These are phyloP conservation scores for Balamuthia mandrillaris DNA, from an alignment of 208 protist species.

Conservation along the genomic window DNA sequence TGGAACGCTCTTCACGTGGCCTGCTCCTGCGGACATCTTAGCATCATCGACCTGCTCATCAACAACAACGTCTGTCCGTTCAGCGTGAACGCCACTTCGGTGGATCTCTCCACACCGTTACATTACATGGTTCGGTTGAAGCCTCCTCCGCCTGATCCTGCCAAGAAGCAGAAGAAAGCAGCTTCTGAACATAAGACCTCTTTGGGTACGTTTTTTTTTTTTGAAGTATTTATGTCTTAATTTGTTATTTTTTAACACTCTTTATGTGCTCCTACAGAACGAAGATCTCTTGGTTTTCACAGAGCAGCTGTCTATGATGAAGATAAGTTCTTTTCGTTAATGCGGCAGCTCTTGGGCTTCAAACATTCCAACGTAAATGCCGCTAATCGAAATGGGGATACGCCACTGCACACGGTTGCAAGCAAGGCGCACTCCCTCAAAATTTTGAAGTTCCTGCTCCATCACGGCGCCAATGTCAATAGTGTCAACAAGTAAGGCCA, in stretches of 20 bases:
- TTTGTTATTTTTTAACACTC: too few species aligned
- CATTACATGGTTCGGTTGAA: neutral
- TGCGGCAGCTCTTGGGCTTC: too few species aligned
- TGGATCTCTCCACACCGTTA: neutral
- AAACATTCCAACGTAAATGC: neutral
- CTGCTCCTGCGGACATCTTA: neutral
- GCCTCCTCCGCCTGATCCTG: too few species aligned
- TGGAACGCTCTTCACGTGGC: slow-evolving; percentile 15
- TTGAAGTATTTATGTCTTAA: too few species aligned
- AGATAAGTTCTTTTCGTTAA: too few species aligned
- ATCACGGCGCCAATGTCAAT: slow-evolving; percentile 20
- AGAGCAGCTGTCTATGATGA: too few species aligned
- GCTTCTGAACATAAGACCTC: too few species aligned
- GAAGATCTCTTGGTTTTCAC: too few species aligned
- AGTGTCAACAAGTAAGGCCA: neutral
- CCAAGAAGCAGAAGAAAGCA: too few species aligned
- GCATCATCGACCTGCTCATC: slow-evolving; percentile 1
- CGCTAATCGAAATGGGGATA: slow-evolving; percentile 19
- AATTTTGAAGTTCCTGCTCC: neutral
- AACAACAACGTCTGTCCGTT: neutral
- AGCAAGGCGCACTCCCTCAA: neutral
- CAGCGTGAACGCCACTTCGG: neutral
- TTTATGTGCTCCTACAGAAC: too few species aligned
- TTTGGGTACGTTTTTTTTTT: too few species aligned
- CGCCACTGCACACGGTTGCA: neutral